These are phyloP conservation scores for Meyerozyma smithsonii DNA, from an alignment of 1,139 yeast species.

Conservation along the genomic window DNA sequence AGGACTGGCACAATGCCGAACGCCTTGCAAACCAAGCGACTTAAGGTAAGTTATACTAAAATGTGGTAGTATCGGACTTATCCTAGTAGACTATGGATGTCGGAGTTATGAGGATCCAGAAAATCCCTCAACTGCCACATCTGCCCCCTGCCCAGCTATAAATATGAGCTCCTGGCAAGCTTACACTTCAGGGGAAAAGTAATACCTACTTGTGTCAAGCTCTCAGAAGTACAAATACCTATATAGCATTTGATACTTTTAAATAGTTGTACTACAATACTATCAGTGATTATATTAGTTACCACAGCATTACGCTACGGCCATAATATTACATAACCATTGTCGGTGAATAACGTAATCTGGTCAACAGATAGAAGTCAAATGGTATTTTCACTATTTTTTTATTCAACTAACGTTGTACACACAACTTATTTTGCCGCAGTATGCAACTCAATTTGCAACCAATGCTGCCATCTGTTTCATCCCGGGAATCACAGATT, in stretches of 20 bases:
- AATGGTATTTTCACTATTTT: too few species aligned
- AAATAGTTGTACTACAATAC: too few species aligned
- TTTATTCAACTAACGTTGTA: too few species aligned
- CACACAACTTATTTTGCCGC: too few species aligned
- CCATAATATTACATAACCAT: too few species aligned
- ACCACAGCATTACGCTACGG: too few species aligned
- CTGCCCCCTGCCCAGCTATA: not conserved
- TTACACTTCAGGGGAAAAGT: not conserved
- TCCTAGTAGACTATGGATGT: too few species aligned
- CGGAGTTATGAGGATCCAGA: not conserved
- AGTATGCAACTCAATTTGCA: not conserved
- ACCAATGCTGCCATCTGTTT: not conserved
- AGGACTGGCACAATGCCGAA: not conserved
- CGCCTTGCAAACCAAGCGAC: not conserved
- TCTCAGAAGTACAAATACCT: too few species aligned
- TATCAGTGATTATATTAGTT: too few species aligned
- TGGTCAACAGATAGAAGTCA: too few species aligned
- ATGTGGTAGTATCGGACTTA: not conserved
- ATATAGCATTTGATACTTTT: too few species aligned
- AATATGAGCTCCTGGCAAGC: not conserved
- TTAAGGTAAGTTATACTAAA: not conserved
- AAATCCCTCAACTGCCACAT: not conserved
- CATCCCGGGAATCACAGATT: not conserved
- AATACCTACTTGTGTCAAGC: not conserved
- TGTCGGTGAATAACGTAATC: too few species aligned